Conservation (phyloP, 2,329 filamentous ascomycete genomes). For the Lasiodiplodia citricola region DNA sequence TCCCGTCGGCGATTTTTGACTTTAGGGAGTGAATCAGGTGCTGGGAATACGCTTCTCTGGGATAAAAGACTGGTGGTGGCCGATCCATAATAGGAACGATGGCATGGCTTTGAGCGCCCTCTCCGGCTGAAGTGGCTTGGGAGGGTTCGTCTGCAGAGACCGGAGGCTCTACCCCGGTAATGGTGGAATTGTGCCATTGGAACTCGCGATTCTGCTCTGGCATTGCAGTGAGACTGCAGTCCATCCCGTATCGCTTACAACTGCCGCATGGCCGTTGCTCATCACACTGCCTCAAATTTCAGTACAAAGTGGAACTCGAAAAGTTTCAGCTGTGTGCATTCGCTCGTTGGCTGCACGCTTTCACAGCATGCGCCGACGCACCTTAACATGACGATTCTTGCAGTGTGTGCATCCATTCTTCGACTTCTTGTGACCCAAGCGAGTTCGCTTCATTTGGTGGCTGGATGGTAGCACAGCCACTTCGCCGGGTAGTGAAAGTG, state of each 20-base stretch:
- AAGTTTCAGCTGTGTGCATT: background rate
- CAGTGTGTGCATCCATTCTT: conserved; percentile 43
- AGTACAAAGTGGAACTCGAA: background rate
- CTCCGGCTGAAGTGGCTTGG: background rate
- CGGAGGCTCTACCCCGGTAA: background rate
- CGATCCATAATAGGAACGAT: no score
- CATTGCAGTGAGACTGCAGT: background rate
- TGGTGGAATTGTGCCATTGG: background rate
- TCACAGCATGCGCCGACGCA: conserved; percentile 27
- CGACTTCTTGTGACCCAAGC: conserved; percentile 41
- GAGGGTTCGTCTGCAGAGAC: background rate
- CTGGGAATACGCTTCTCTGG: background rate
- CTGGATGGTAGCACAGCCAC: background rate
- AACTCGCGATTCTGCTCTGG: background rate
- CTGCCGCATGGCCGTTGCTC: conserved; percentile 6
- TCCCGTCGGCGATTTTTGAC: background rate
- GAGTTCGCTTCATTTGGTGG: background rate
- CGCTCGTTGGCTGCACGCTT: background rate
- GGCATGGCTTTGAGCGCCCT: no score
- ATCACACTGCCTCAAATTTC: conserved; percentile 4
- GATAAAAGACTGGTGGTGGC: background rate
- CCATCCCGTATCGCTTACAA: background rate
- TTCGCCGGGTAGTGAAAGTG: background rate
- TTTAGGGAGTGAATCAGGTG: background rate
- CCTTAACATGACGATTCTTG: conserved; percentile 46